phyloP scores from a whole-genome alignment of 805 yeast species.

The Wickerhamomyces mucosus region DNA sequence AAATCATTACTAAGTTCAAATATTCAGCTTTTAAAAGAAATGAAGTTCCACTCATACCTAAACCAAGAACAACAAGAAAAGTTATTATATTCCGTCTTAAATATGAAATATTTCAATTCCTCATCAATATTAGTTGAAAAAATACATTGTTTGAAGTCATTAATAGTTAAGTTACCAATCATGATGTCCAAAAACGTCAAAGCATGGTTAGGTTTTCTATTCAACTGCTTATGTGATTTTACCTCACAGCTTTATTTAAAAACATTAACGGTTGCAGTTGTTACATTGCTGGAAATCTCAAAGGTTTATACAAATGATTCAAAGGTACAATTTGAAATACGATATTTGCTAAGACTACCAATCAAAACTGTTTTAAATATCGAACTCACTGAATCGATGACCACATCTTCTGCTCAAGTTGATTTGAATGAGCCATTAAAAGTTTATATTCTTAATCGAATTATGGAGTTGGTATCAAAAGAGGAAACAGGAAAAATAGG shows the following conservation, averaged over 20 bases:
- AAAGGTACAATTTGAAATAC: slow-evolving; percentile 12
- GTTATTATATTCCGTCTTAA: slow-evolving; percentile 13
- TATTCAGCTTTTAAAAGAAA: slow-evolving; percentile 18
- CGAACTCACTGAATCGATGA: slow-evolving; percentile 1
- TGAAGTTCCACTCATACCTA: slow-evolving; percentile 2
- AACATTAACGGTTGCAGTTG: slow-evolving; percentile 3
- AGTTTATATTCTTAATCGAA: slow-evolving; percentile 4
- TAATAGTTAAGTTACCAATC: slow-evolving; percentile 9
- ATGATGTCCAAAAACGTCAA: slow-evolving; percentile 21
- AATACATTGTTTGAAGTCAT: slow-evolving; percentile 12
- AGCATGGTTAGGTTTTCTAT: slow-evolving; percentile 13
- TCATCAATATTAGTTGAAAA: slow-evolving; percentile 14
- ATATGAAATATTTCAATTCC: slow-evolving; percentile 15
- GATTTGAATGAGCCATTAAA: slow-evolving; percentile 5
- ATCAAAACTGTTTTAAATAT: slow-evolving; percentile 7
- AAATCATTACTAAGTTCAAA: slow-evolving; percentile 17
- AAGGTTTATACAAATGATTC: slow-evolving; percentile 12
- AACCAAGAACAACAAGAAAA: slow-evolving; percentile 8
- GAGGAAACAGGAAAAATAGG: slow-evolving; percentile 4
- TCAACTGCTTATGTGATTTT: slow-evolving; percentile 15
- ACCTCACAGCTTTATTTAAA: slow-evolving; percentile 7
- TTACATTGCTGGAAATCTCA: slow-evolving; percentile 10
- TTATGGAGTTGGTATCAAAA: slow-evolving; percentile 1
- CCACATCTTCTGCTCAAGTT: slow-evolving; percentile 7
- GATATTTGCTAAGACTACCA: slow-evolving; percentile 1